Evolutionary conservation across 805 yeast genomes (phyloP), one percentile per base, ranked within the genome.

Genomic region (Debaryomyces prosopidis): DNA sequence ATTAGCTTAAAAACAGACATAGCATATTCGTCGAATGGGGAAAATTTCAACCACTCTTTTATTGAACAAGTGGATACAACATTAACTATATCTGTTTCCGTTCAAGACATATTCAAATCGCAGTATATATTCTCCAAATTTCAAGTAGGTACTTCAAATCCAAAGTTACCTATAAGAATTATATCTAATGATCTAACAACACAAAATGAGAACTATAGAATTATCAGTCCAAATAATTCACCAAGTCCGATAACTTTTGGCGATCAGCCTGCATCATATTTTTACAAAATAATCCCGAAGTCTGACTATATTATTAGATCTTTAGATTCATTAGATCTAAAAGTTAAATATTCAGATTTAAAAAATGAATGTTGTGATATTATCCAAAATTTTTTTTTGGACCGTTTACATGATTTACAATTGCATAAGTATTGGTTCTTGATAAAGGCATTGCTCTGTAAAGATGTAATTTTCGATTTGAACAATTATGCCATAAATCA

Each of bases 81-180:
- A 1, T 67, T 88, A 32, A 71, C 79, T 4, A 66, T 87, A 6
- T 84, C 89, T 0, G 94, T 87, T 1, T 82, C 89, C 2, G 95
- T 87, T 2, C 92, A 87, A 55, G 96, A 89, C 59, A 81, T 84
- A 9, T 87, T 87, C 68, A 79, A 81, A 50, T 61, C 77, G 2
- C 60, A 76, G 14, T 65, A 71, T 23, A 65, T 88, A 1, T 84
- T 79, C 51, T 81, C 89, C 4, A 85, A 82, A 53, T 89, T 86
- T 58, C 79, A 85, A 11, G 73, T 88, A 37, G 85, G 88, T 15
- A 75, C 90, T 4, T 70, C 84, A 0, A 72, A 74, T 19, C 44
- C 69, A 0, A 63, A 65, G 7, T 54, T 61, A 4, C 95, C 94
- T 0, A 69, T 85, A 2, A 65, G 86, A 44, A 62, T 87, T 5